Base-by-base conservation (phyloP, 192 early-diverging fungal genomes). In the Gigaspora rosea region DNA sequence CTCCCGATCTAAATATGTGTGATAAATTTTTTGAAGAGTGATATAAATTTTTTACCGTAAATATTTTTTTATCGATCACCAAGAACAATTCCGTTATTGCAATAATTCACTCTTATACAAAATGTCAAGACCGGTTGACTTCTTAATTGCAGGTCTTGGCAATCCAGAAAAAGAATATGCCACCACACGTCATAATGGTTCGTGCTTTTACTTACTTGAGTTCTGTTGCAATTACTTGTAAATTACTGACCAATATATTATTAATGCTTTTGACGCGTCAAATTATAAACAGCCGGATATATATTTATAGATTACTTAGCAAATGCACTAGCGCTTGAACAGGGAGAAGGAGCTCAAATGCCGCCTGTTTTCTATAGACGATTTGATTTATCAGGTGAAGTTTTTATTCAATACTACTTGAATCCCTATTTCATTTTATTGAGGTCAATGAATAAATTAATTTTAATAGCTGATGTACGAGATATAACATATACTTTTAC, bases 241-340 rank as follows among this genome's bases (percentile, higher is more conserved):
- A n/a, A 46, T 12, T 18, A 62, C 51, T 63, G 33, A 8, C 20
- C 27, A 27, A 27, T 78, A 41, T 33, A 4, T 12, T 67, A 41
- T 49, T 64, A 20, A 50, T 22, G 9, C 58, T 69, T 67, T 54
- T 47, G 16, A 50, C 46, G 54, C 15, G 8, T 27, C n/a, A 54
- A 41, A 41, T 1, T 41, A 41, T 41, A 16, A 36, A 32, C 33
- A 88, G 89, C 85, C 33, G 89, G 89, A 5, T 87, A 78, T 58
- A 81, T 90, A 35, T 88, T 89, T 76, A 82, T 84, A 35, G 85
- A 90, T 58, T 90, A 90, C 65, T 78, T 90, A 9, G 82, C 89
- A 32, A 90, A 90, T 73, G 86, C 82, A n/a, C 82, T 90, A 58
- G 78, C 83, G 3, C 62, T 88, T 80, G 73, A 78, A 48, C 84